phyloP scores from a whole-genome alignment of 148 eudicot species.

The Chenopodium berlandieri region DNA sequence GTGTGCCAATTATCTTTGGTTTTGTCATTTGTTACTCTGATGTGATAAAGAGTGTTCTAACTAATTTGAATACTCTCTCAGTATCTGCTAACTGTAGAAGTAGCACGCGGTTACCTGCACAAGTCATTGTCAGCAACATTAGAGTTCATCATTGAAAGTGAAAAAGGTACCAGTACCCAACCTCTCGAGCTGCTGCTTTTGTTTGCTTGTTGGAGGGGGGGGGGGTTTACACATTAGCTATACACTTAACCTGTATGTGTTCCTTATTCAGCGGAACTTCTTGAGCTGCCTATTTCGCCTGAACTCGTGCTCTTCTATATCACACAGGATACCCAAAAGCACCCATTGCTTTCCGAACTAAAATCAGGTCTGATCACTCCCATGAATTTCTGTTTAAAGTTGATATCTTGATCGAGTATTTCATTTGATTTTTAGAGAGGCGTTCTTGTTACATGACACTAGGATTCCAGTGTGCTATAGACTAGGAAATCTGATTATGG shows the following conservation, averaged over 20 bases:
- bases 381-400: neutral
- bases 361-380: constrained; percentile 45
- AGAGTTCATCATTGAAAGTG: constrained; percentile 72
- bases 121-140: constrained; percentile 63
- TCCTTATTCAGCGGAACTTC: constrained; percentile 49
- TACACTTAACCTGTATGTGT: constrained; percentile 1
- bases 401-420: neutral
- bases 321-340: constrained; percentile 84
- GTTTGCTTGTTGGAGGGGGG: too few relatives aligned
- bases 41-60: constrained; percentile 7
- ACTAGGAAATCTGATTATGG: too few relatives aligned
- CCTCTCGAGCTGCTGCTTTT: too few relatives aligned
- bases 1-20: neutral
- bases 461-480: too few relatives aligned
- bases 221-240: neutral
- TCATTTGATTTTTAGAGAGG: neutral
- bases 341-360: constrained; percentile 64
- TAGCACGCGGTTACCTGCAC: constrained; percentile 66
- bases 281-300: constrained; percentile 58
- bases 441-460: neutral
- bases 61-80: constrained; percentile 26
- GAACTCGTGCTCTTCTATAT: constrained; percentile 72
- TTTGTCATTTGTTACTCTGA: neutral
- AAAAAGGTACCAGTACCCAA: constrained; percentile 39
- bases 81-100: constrained; percentile 67